phyloP scores from a whole-genome alignment of 352 stramenopile genomes.

The Phytopythium chamaehyphon region DNA sequence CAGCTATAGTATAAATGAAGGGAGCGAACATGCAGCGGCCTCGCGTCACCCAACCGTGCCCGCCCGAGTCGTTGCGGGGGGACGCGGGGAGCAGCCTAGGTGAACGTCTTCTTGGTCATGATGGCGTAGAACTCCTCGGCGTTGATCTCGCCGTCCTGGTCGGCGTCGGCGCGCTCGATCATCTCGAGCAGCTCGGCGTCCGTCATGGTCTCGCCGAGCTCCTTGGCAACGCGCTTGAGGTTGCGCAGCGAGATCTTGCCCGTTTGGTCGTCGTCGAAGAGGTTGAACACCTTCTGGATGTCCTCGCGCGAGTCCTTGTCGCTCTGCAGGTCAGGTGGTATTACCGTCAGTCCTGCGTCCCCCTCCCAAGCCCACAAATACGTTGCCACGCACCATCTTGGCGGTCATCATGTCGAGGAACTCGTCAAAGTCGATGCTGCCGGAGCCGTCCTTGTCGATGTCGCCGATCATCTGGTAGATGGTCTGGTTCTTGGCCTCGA shows the following conservation, averaged over 20 bases:
- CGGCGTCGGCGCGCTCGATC: constrained; percentile 96
- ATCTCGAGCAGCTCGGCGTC: constrained; percentile 99
- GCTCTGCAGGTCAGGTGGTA: constrained; percentile 56
- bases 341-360: no score
- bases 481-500: constrained; percentile 97
- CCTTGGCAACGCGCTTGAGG: constrained; percentile 96
- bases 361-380: neutral
- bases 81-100: constrained; percentile 14
- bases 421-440: constrained; percentile 96
- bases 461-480: constrained; percentile 98
- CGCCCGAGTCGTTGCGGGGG: no score
- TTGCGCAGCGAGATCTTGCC: constrained; percentile 97
- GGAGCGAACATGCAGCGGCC: neutral
- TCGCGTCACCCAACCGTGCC: neutral
- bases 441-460: constrained; percentile 95
- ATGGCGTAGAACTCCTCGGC: constrained; percentile 98
- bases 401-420: constrained; percentile 97
- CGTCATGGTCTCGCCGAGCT: constrained; percentile 99
- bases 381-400: constrained; percentile 83
- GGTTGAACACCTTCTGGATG: constrained; percentile 95
- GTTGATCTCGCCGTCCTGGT: constrained; percentile 96
- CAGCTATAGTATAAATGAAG: constrained; percentile 4
- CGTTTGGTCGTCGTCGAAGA: constrained; percentile 98
- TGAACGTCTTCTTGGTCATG: constrained; percentile 97
- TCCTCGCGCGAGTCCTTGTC: constrained; percentile 96